These are phyloP conservation scores for Umbilicus rupestris DNA, from an alignment of 164 flowering plant genomes.

Conservation along the genomic window DNA sequence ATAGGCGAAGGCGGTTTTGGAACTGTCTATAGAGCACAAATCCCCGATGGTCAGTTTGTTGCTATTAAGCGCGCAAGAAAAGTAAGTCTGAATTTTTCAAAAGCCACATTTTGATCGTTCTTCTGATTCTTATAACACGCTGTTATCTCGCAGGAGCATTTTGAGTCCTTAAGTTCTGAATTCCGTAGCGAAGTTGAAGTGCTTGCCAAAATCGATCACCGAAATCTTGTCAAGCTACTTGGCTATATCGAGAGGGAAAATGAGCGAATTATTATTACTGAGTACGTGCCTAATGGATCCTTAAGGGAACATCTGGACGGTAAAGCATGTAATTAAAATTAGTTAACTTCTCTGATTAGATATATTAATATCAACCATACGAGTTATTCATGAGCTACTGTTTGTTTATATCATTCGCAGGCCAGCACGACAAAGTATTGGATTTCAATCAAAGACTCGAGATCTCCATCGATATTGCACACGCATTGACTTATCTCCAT, in stretches of 20 bases:
- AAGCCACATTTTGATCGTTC: neutral
- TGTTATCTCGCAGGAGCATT: neutral
- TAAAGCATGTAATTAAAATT: neutral
- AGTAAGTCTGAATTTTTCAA: neutral
- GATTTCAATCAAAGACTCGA: slow-evolving; percentile 1
- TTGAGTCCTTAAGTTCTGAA: neutral
- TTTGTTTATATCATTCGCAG: neutral
- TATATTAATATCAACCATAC: neutral
- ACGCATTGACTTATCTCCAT: neutral
- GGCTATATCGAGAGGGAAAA: slow-evolving; percentile 6
- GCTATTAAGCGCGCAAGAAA: neutral
- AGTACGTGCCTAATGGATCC: neutral
- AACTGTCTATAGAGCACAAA: neutral
- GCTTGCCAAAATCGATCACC: neutral
- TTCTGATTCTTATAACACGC: neutral
- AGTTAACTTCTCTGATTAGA: neutral
- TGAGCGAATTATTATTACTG: slow-evolving; percentile 1
- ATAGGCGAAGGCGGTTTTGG: neutral
- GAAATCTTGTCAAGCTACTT: slow-evolving; percentile 1
- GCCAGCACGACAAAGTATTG: neutral
- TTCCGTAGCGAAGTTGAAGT: slow-evolving; percentile 1
- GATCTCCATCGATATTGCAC: neutral
- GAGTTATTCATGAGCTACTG: neutral
- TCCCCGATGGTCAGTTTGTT: neutral
- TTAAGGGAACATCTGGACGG: slow-evolving; percentile 5